phyloP scores from a whole-genome alignment of 2,329 filamentous ascomycete species.

The Didymella pomorum region DNA sequence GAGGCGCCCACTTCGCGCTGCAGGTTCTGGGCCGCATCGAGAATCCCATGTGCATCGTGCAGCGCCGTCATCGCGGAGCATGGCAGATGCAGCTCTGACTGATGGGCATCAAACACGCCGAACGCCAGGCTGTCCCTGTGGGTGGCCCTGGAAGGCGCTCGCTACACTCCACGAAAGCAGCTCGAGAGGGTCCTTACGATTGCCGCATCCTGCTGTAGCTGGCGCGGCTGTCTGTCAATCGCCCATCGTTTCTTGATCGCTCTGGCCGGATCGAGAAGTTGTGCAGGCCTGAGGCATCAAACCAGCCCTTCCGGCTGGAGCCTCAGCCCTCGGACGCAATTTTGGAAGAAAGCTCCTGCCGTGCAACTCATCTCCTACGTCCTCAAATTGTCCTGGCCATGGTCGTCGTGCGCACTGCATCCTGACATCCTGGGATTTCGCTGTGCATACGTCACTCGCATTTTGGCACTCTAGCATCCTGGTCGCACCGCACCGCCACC shows the following conservation, averaged over 20 bases:
- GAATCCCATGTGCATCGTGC: conserved; percentile 18
- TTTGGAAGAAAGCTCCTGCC: conserved; percentile 3
- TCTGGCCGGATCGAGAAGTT: conserved; percentile 25
- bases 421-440: conserved; percentile 25
- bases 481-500: conserved; percentile 32
- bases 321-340: conserved; percentile 5
- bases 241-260: conserved; percentile 26
- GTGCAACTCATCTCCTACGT: conserved; percentile 2
- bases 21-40: conserved; percentile 16
- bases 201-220: conserved; percentile 24
- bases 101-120: conserved; percentile 1
- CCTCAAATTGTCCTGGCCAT: no score
- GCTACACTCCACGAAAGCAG: conserved; percentile 8
- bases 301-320: conserved; percentile 4
- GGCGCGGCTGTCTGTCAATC: conserved; percentile 11
- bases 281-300: conserved; percentile 9
- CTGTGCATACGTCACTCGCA: conserved; percentile 31
- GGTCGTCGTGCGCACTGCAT: conserved; percentile 8
- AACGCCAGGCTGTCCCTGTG: conserved; percentile 7
- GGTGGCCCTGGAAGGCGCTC: not conserved
- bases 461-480: conserved; percentile 25
- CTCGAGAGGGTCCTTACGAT: conserved; percentile 7
- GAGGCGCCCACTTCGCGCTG: conserved; percentile 8
- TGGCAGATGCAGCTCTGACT: conserved; percentile 2
- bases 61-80: conserved; percentile 16